Percentiles rank a stretch among this genome's conserved stretches.
These are phyloP conservation scores for Pestalotiopsis fici DNA, from an alignment of 2,329 filamentous ascomycete species.

Conservation along the genomic window DNA sequence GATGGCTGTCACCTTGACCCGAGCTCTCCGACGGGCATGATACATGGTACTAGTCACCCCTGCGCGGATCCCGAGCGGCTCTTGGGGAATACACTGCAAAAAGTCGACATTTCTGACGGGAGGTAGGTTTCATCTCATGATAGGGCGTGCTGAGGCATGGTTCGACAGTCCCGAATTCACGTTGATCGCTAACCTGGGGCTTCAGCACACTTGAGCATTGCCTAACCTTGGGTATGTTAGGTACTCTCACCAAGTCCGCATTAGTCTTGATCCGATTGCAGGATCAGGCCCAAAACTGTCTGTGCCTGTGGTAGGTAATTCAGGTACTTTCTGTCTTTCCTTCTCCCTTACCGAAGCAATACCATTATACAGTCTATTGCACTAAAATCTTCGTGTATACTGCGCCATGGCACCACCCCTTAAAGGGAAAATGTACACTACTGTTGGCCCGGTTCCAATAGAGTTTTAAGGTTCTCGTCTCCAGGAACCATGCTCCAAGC, in stretches of 20 bases:
- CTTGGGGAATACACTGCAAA: not conserved
- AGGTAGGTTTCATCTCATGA: conserved; percentile 3
- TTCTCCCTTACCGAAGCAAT: no score
- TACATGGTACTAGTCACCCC: not conserved
- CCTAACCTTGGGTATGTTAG: not conserved
- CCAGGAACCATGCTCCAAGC: not conserved
- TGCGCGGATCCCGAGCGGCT: not conserved
- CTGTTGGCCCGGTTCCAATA: not conserved
- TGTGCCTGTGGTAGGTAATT: no score
- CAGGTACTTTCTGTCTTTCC: no score
- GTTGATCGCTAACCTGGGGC: not conserved
- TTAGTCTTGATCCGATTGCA: no score
- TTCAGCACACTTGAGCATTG: not conserved
- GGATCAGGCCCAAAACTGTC: no score
- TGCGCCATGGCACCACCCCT: not conserved
- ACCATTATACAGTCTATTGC: not conserved
- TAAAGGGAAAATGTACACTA: not conserved
- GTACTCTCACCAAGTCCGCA: no score
- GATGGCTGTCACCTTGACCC: conserved; percentile 1
- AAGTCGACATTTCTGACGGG: not conserved
- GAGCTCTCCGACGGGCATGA: conserved; percentile 10
- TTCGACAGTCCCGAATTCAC: not conserved
- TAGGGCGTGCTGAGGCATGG: not conserved
- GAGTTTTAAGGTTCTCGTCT: not conserved
- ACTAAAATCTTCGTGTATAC: not conserved